These are phyloP conservation scores for Allantophomopsis lycopodina DNA, from an alignment of 2,329 filamentous ascomycete genomes.

Conservation along the genomic window DNA sequence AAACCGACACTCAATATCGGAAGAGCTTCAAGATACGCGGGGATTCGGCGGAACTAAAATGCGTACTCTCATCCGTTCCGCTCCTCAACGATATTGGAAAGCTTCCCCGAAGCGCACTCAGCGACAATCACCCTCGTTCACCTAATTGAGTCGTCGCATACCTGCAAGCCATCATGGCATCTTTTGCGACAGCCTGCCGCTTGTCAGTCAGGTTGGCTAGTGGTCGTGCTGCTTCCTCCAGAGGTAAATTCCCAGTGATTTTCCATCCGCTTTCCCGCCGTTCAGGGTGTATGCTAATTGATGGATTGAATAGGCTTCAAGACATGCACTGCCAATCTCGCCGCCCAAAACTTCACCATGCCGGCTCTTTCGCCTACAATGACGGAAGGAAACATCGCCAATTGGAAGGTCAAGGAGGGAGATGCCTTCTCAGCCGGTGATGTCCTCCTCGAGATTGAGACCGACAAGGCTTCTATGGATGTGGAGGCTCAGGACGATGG, in stretches of 20 bases:
- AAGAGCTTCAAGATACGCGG: too few species aligned
- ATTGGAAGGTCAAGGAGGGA: constrained; percentile 79
- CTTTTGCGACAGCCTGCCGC: constrained; percentile 49
- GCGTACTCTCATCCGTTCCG: too few species aligned
- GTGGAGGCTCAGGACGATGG: constrained; percentile 89
- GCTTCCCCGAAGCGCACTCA: not conserved
- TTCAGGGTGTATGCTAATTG: too few species aligned
- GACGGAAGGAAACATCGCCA: constrained; percentile 83
- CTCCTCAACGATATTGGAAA: too few species aligned
- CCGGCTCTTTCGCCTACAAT: constrained; percentile 84
- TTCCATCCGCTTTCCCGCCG: too few species aligned
- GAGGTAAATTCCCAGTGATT: too few species aligned
- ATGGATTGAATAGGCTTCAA: constrained; percentile 38
- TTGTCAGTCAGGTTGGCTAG: constrained; percentile 45
- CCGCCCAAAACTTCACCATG: constrained; percentile 83
- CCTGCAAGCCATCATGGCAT: constrained; percentile 40
- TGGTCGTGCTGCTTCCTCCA: constrained; percentile 21
- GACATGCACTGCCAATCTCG: constrained; percentile 46
- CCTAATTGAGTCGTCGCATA: too few species aligned
- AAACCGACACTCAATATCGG: too few species aligned
- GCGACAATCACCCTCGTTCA: constrained; percentile 2
- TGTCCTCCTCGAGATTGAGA: constrained; percentile 84
- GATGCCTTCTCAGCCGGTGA: constrained; percentile 72
- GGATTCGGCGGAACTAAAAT: too few species aligned
- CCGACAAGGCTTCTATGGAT: constrained; percentile 90